Evolutionary conservation across 257 asterid species (phyloP).

Genomic region (Misopates orontium): DNA sequence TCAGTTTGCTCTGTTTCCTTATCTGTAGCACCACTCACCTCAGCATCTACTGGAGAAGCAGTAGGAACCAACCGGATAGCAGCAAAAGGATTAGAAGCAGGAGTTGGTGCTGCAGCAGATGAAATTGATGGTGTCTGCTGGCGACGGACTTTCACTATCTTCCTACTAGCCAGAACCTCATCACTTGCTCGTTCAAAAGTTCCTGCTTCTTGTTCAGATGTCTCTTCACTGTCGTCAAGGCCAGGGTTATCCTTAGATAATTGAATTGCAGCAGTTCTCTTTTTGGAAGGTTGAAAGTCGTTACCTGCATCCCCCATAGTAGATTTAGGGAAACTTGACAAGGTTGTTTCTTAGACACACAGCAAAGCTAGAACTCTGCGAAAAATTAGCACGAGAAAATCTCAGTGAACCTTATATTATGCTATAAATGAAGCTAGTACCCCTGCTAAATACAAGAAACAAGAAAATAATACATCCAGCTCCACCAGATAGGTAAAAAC

Average conservation of each 20-base stretch:
- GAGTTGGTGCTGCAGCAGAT: slow-evolving; percentile 42
- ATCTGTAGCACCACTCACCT: slow-evolving; percentile 32
- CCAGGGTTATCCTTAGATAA: slow-evolving; percentile 85
- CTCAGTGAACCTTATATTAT: slow-evolving; percentile 15
- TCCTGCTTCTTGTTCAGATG: slow-evolving; percentile 67
- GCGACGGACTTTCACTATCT: slow-evolving; percentile 87
- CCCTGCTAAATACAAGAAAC: too few species aligned
- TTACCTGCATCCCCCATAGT: slow-evolving; percentile 79
- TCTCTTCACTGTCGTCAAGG: slow-evolving; percentile 72
- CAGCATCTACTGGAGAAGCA: slow-evolving; percentile 29
- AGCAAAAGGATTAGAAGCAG: slow-evolving; percentile 76
- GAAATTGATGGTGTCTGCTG: slow-evolving; percentile 44
- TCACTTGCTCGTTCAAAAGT: slow-evolving; percentile 85
- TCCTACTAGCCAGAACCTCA: slow-evolving; percentile 79
- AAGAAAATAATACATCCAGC: too few species aligned
- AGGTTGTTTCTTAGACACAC: slow-evolving; percentile 17
- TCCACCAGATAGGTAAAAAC: too few species aligned
- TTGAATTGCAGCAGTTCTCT: slow-evolving; percentile 85
- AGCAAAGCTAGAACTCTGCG: slow-evolving; percentile 30
- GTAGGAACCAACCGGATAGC: slow-evolving; percentile 60
- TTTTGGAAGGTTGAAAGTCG: slow-evolving; percentile 74
- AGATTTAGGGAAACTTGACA: slow-evolving; percentile 15
- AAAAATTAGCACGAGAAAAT: slow-evolving; percentile 24
- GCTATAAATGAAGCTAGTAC: too few species aligned
- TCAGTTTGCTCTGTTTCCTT: slow-evolving; percentile 33